Evolutionary conservation across 2,329 filamentous ascomycete species (phyloP), one percentile per base, ranked within the genome.

Genomic region (Nemania serpens): DNA sequence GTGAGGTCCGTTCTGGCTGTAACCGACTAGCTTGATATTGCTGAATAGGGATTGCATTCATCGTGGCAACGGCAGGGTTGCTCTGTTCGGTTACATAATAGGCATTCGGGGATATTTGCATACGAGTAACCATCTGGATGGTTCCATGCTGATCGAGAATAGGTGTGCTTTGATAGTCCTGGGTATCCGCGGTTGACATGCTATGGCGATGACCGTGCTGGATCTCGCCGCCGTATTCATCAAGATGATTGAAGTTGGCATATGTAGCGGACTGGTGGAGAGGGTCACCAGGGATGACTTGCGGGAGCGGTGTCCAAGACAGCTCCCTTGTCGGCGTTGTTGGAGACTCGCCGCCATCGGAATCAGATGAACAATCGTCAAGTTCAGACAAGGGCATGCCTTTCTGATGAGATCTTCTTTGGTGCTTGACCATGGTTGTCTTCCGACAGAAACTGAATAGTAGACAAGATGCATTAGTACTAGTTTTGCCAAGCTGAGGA

Each of bases 381-480:
- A 81, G 70, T 67, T 87, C 84, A 55, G 82, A 82, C 42, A 81
- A 79, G 67, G 86, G 79, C 57, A 84, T 75, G 39, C 85, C 81
- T 64, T 84, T 81, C 68, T 87, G 84, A 70, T 88, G 85, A 1
- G 84, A 85, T 25, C 84, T 79, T 54, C 85, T 78, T 70, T 88
- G 84, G 71, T 88, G 86, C 75, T 88, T 88, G 56, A 88, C 84
- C 85, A 88, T 87, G 57, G 87, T 90, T 5, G 87, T 90, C 74
- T 90, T 90, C 56, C 88, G 82, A 74, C 88, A 90, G 73, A 90
- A 90, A 73, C 88, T 89, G 66, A 11, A 41, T 12, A 50, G 22
- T 20, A 22, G 18, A 42, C 2, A 36, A 22, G 13, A 48, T 5
- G n/a, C 25, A 34, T 68, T 46, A 66, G 59, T 34, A 25, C 53